Base-by-base conservation (phyloP, 2,329 filamentous ascomycete genomes). In the Leptographium flavum region DNA sequence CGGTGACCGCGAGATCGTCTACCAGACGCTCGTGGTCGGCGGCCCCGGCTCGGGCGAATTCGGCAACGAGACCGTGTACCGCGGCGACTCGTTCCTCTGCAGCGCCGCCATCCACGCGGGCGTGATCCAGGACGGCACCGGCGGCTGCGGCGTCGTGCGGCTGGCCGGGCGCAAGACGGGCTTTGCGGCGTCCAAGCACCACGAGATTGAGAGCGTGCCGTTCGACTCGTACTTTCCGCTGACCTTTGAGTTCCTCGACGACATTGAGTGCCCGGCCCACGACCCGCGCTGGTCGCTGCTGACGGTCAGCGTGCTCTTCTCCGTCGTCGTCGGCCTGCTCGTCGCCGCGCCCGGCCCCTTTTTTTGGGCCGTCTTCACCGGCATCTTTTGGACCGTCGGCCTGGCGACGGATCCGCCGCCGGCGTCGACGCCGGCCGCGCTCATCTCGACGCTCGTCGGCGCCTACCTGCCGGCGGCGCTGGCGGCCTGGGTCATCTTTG, bases 161-260 rank as follows among this genome's bases (percentile, higher is more conserved):
- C 66, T 85, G 13, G 66, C 75, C 15, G 83, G 83, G 15, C 71
- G 79, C 42, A 73, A 77, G 50, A 65, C 67, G 48, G 63, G 68
- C 44, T 88, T 77, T 56, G 66, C 70, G 27, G 70, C 74, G 36
- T 79, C 80, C 10, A 72, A 74, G 40, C 70, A 70, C n/a, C 70
- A 93, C 56, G 85, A 82, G 43, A 87, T 96, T 51, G 63, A 68
- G 25, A 94, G 87, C 50, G 69, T 85, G 45, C 73, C 63, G 5
- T 98, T 98, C 58, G 76, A 87, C 50, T 90, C 87, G 0, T 87
- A 86, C 52, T 98, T 98, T 55, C 92, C 92, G 1, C 80, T 85
- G 27, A 81, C 87, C 0, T 95, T 86, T 59, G 76, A 76, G 17
- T 96, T 98, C 54, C 63, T 84, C 5, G 62, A 68, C 5, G 71